Evolutionary conservation across 257 asterid species (phyloP), one percentile per base, ranked within the genome.

Genomic region (Jacaranda mimosifolia): DNA sequence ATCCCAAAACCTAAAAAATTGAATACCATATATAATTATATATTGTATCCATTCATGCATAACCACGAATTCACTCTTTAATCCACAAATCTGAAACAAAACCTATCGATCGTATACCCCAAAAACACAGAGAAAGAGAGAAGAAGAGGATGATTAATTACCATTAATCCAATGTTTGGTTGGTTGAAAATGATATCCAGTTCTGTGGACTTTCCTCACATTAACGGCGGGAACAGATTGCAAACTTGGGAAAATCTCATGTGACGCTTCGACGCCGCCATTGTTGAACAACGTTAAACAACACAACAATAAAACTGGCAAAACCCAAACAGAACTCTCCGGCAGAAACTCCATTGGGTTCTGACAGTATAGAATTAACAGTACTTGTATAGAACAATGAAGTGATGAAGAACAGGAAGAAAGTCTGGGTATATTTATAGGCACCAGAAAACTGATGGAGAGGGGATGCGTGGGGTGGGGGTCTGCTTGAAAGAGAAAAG

Each of bases 131-230:
- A 18, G 9, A 69, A 11, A 77, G 8, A 19, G 45, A 3, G 21
- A 10, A 11, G 11, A 10, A 18, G 6, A 4, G 9, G n/a, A 26
- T 26, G 7, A 17, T 15, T 7, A 17, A 59, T 14, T 69, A 91
- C 94, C 94, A 46, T 91, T 91, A 18, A 91, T 85, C 97, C 97
- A 91, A 68, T 87, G 67, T 65, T 35, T 81, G 32, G 62, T 71
- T 46, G 97, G 97, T 18, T 91, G 97, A 52, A 89, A 91, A 67
- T 91, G 97, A 57, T 78, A 91, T 7, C 82, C 90, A 26, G 95
- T 83, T 77, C 94, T 78, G 83, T 86, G 91, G 0, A 60, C 68
- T 35, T 19, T 15, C 17, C 9, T 68, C 17, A 87, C 82, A 46
- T 73, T 26, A 1, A 63, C 21, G 38, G 72, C 63, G 1, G 82